Evolutionary conservation across 257 asterid genomes (phyloP), one percentile per base, ranked within the genome.

Genomic region (Penstemon barbatus): DNA sequence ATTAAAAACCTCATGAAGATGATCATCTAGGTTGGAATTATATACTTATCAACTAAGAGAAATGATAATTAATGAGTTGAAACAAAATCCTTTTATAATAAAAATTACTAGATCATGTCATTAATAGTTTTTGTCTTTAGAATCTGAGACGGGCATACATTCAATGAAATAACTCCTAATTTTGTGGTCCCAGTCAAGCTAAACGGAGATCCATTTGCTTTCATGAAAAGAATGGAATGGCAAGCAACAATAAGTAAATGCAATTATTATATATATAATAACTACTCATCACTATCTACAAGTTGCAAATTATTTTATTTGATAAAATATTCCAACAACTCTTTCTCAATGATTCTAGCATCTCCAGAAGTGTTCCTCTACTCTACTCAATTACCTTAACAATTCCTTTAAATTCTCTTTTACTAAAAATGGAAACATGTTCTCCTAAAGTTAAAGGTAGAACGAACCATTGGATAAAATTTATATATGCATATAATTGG

Each of bases 371-470:
- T 49, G 11, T 49, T 49, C 13, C 54, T 49, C 54, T 49, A 10
- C 15, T 49, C 54, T n/a, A n/a, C n/a, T n/a, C n/a, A 45, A 45
- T 6, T 5, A 19, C 25, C 7, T 11, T 4, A 45, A 45, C 54
- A 45, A 11, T 9, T 38, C 11, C 44, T 18, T 62, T 44, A 42
- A 43, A 45, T 62, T 62, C 55, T 45, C 55, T 5, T 25, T n/a
- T 44, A 62, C 67, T 62, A 62, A 5, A 61, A n/a, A 12, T 41
- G 42, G 66, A 13, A 61, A 42, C 13, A 41, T n/a, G 6, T 7
- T 42, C 39, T 39, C 66, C 66, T 19, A 59, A 9, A 55, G n/a
- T 55, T 55, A 36, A 15, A 11, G 15, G 3, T 9, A 49, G 15
- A 49, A 4, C 33, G 2, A n/a, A n/a, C 54, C n/a, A n/a, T 0